phyloP scores from a whole-genome alignment of 805 yeast species.

The Saccharomycopsis lassenensis region DNA sequence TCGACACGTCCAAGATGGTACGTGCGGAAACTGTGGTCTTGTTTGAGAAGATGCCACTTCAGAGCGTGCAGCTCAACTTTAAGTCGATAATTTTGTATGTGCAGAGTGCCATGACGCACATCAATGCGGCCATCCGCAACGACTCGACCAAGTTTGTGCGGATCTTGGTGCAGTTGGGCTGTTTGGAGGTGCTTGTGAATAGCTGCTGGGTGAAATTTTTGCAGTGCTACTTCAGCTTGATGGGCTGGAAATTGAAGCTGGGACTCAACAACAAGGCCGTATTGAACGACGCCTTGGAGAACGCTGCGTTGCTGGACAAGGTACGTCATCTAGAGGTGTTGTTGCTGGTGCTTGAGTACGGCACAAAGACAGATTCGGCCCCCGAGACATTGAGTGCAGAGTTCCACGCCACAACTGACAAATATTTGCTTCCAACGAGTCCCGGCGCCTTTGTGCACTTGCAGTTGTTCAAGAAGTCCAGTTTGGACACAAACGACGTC shows the following conservation, averaged over 20 bases:
- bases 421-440: constrained; percentile 42
- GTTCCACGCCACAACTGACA: constrained; percentile 37
- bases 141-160: constrained; percentile 63
- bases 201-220: constrained; percentile 62
- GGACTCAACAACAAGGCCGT: too few species aligned
- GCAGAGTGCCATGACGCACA: constrained; percentile 90
- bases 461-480: constrained; percentile 37
- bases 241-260: constrained; percentile 72
- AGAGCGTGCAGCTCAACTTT: constrained; percentile 14
- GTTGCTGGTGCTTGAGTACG: too few species aligned
- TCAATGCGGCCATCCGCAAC: constrained; percentile 60
- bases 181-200: constrained; percentile 45
- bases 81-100: constrained; percentile 52
- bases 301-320: constrained; percentile 20
- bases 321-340: background rate
- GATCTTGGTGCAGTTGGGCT: constrained; percentile 36
- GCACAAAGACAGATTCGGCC: too few species aligned
- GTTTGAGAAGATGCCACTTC: constrained; percentile 3
- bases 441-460: constrained; percentile 59
- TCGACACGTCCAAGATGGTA: constrained; percentile 11
- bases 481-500: constrained; percentile 24
- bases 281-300: constrained; percentile 20
- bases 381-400: too few species aligned
- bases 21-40: constrained; percentile 9
- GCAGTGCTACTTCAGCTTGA: constrained; percentile 51